These are phyloP conservation scores for Ramalina intermedia DNA, from an alignment of 495 filamentous ascomycete species.

Conservation along the genomic window DNA sequence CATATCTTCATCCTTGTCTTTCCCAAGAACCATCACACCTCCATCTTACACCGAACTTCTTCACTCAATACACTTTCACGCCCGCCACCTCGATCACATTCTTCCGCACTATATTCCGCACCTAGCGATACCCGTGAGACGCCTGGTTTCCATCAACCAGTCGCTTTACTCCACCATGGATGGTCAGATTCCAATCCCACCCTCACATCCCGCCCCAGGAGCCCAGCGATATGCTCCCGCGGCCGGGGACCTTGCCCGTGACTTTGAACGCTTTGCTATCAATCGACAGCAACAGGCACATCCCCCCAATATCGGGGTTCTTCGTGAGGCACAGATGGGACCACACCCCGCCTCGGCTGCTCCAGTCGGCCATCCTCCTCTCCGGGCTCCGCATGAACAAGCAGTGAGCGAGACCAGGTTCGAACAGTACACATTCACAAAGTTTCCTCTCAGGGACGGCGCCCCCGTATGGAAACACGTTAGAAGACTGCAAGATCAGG, in stretches of 20 bases:
- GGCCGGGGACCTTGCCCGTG: not conserved
- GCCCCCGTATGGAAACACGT: constrained; percentile 1
- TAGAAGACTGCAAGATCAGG: constrained; percentile 3
- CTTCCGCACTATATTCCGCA: too few relatives aligned
- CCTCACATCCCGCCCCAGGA: not conserved
- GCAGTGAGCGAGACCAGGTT: not conserved
- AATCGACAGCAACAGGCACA: not conserved
- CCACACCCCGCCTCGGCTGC: not conserved
- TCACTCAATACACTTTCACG: too few relatives aligned
- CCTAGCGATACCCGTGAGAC: too few relatives aligned
- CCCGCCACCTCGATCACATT: too few relatives aligned
- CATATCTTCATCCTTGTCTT: too few relatives aligned
- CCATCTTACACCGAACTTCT: not conserved
- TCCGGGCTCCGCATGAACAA: not conserved
- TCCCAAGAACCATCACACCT: too few relatives aligned
- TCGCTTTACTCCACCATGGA: not conserved
- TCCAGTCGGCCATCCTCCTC: not conserved
- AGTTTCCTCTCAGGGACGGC: not conserved
- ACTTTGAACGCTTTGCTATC: not conserved
- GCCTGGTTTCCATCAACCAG: not conserved
- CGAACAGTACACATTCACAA: not conserved
- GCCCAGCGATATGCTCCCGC: not conserved
- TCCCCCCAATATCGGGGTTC: too few relatives aligned
- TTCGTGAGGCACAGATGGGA: not conserved
- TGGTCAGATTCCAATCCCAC: not conserved